Evolutionary conservation across 148 eudicot genomes (phyloP), one percentile per base, ranked within the genome.

Genomic region (Rhododendron mucronatum): DNA sequence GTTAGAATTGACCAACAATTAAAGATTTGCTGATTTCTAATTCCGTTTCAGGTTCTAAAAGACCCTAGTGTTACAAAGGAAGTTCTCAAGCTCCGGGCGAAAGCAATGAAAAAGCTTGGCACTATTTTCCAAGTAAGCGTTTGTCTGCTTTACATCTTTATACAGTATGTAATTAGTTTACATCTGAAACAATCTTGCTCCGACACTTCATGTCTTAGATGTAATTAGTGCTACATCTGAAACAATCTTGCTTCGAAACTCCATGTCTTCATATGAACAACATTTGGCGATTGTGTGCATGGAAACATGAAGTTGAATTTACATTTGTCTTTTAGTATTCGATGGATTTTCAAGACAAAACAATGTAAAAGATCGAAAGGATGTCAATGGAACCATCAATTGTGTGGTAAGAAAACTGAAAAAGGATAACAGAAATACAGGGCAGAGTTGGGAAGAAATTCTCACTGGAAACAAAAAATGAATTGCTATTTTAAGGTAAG

Each of bases 81-180:
- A 83, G 92, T 90, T 89, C 95, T 94, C 78, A 91, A 88, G 90
- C 80, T 53, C 81, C 94, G 98, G 81, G 99, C 99, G 14, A 92
- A 85, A 86, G 98, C 92, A 76, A 90, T 96, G 94, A 93, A 89
- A 88, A 96, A 95, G 90, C 98, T 96, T 51, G 99, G 99, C 80
- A 90, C 90, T 28, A 91, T 96, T 84, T 95, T 96, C 84, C 99
- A 92, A 88, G 99, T 95, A 92, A 91, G 92, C 88, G 39, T 26
- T 37, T 47, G 69, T 51, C 67, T 85, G 73, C 65, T 79, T n/a
- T 21, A 11, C 47, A 37, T 59, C 33, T 21, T 84, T 50, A 51
- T n/a, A 33, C 1, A 33, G 35, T 33, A 37, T 82, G 21, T n/a
- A 15, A 82, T 61, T 59, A 37, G 21, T 4, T 16, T 55, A 41